Evolutionary conservation across 208 protist species (phyloP), one percentile per base, ranked within the genome.

Genomic region (Crithidia brevicula): DNA sequence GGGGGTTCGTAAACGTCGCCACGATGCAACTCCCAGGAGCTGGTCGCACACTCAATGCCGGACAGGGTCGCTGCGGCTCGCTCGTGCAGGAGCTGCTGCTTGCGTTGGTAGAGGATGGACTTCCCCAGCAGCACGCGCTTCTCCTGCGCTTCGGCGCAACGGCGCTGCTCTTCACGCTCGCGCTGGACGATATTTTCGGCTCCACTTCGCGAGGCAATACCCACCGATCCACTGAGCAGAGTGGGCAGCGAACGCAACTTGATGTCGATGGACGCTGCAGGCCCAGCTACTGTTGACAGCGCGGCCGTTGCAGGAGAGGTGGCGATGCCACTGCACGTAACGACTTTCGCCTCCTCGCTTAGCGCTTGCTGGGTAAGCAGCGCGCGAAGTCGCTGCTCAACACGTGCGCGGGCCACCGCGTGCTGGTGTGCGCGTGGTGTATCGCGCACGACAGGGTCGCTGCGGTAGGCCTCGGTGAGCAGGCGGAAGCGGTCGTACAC

Each of bases 1-100:
- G 57, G 50, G 16, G 27, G 28, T 30, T 79, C 64, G 63, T 80
- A 91, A 6, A 83, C 68, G 27, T 85, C 85, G 4, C 78, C 60
- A 28, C 80, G 47, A 51, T 89, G 81, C 23, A 91, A 62, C 31
- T 87, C 79, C 85, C 86, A 94, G 11, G 80, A 52, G 50, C 83
- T 92, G 27, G 64, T 66, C 23, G 68, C 81, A 51, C 67, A 72
- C 45, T 81, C 78, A 20, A 86, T 60, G n/a, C 66, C 70, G 9
- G 80, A 77, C 15, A 89, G 25, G 16, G 71, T 56, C 57, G 74
- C 74, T 10, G 68, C 67, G 40, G 74, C 59, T n/a, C 61, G 65
- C 15, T 72, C 67, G 8, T 88, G 69, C 38, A 72, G 40, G 20
- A 59, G 64, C n/a, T 47, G 51, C 38, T 69, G 60, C 18, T 77